phyloP scores from a whole-genome alignment of 2,329 filamentous ascomycete genomes.

The Phaeosphaeria sp. region DNA sequence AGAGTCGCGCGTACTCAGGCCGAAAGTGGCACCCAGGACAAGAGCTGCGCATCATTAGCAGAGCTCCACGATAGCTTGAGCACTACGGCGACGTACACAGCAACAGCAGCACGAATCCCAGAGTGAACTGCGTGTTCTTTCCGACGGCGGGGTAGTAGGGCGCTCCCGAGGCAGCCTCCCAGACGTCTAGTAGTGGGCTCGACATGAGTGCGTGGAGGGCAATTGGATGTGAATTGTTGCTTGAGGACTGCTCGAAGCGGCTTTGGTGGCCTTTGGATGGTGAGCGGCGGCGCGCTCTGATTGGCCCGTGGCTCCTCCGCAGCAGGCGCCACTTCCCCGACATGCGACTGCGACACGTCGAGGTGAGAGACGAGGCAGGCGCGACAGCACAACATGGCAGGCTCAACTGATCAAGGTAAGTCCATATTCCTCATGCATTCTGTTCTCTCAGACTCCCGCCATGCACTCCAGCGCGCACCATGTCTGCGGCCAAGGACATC shows the following conservation, averaged over 20 bases:
- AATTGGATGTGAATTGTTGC: conserved; percentile 20
- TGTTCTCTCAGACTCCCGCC: not conserved
- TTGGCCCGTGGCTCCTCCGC: conserved; percentile 24
- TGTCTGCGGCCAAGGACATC: conserved; percentile 14
- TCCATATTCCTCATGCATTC: conserved; percentile 5
- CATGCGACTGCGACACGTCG: conserved; percentile 13
- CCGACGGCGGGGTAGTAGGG: conserved; percentile 81
- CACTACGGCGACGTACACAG: conserved; percentile 58
- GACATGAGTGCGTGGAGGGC: conserved; percentile 41
- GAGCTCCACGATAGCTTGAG: conserved; percentile 16
- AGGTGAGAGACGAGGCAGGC: conserved; percentile 12
- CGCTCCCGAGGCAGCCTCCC: conserved; percentile 88
- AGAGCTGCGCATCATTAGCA: conserved; percentile 58
- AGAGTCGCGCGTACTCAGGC: conserved; percentile 71
- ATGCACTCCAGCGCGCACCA: conserved; percentile 6
- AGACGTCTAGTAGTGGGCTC: conserved; percentile 76
- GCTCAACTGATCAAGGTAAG: conserved; percentile 47
- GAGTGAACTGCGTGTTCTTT: conserved; percentile 83
- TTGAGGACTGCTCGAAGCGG: conserved; percentile 16
- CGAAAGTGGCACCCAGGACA: conserved; percentile 78
- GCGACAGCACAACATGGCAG: conserved; percentile 37
- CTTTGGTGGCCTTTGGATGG: conserved; percentile 35
- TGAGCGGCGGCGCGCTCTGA: conserved; percentile 19
- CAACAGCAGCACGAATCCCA: conserved; percentile 78
- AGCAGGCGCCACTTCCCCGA: conserved; percentile 25